These are phyloP conservation scores for Begonia loranthoides DNA, from an alignment of 306 rosid genomes.

Conservation along the genomic window DNA sequence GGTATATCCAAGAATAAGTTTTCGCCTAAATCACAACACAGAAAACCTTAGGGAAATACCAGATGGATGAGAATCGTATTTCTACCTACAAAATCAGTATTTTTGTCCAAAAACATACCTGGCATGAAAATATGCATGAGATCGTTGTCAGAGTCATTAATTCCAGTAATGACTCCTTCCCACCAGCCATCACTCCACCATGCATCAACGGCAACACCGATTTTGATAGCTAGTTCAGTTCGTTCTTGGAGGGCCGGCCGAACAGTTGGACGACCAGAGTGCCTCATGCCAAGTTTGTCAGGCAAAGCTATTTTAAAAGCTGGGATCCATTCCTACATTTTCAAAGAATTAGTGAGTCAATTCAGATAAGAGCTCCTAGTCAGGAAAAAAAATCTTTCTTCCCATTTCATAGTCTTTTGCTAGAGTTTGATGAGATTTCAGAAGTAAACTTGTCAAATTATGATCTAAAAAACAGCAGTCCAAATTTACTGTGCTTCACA, in stretches of 20 bases:
- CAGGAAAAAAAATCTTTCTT: not conserved
- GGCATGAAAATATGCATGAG: constrained; percentile 55
- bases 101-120: constrained; percentile 28
- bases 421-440: no score
- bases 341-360: constrained; percentile 1
- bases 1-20: constrained; percentile 37
- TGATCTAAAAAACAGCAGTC: not conserved
- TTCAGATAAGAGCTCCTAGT: constrained; percentile 4
- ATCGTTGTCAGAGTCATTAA: constrained; percentile 27
- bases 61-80: no score
- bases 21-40: constrained; percentile 50
- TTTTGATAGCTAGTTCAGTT: constrained; percentile 28
- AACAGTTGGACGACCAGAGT: constrained; percentile 48
- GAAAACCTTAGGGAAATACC: not conserved
- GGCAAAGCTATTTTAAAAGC: constrained; percentile 67
- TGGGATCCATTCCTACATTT: constrained; percentile 80
- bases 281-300: constrained; percentile 84
- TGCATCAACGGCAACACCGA: constrained; percentile 81
- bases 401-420: no score
- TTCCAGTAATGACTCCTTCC: constrained; percentile 77
- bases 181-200: constrained; percentile 99
- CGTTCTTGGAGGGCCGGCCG: constrained; percentile 56
- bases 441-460: no score
- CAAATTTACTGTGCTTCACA: not conserved
- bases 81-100: no score